Conservation (phyloP, 768 basidiomycete genomes). For the Leccinum pellstonianum region DNA sequence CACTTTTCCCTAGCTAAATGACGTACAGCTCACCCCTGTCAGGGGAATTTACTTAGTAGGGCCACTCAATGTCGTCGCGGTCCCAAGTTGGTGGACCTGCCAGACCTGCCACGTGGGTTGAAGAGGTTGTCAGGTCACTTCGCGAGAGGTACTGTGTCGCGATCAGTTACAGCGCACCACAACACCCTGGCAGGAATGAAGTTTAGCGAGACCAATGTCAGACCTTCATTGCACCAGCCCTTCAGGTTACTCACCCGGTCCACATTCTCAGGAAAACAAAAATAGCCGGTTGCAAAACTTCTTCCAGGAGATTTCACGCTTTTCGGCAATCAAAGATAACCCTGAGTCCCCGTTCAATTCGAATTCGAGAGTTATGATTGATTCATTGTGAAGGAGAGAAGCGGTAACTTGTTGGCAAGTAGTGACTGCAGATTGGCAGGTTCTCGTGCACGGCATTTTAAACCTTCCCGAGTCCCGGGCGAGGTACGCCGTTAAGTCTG, state of each 20-base stretch:
- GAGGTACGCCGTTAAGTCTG: background rate
- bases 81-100: no score
- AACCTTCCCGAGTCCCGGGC: background rate
- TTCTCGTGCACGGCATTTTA: background rate
- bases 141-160: background rate
- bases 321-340: background rate
- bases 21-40: background rate
- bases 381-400: background rate
- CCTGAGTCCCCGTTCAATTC: background rate
- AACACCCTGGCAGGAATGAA: background rate
- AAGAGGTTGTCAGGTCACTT: background rate
- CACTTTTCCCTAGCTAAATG: background rate
- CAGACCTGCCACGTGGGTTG: background rate
- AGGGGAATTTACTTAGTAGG: background rate
- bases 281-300: background rate
- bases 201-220: background rate
- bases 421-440: background rate
- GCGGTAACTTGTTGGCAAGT: background rate
- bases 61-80: background rate
- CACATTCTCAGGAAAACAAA: background rate
- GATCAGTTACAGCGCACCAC: background rate
- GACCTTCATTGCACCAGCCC: background rate
- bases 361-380: background rate
- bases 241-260: background rate
- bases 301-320: background rate